Evolutionary conservation across 495 filamentous ascomycete species (phyloP), one percentile per base, ranked within the genome.

Genomic region (Bacidia rubella): DNA sequence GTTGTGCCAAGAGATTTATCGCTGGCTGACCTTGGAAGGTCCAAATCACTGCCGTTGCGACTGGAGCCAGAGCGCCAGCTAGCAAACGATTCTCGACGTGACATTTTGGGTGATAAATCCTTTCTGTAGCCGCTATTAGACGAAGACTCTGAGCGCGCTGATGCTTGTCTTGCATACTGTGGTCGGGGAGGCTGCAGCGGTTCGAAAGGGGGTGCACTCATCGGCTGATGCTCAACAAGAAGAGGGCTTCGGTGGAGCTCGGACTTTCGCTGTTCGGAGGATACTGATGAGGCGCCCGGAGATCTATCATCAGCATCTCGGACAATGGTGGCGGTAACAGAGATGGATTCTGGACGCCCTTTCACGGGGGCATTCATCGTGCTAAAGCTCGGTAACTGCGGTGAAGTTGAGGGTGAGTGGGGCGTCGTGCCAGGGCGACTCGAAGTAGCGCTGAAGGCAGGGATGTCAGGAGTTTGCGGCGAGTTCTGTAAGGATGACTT

Each of bases 311-410:
- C 64, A 32, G 73, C 65, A 47, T 86, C 80, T 24, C 85, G 76
- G 25, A 90, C 66, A 39, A 90, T 89, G 20, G 81, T 78, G 24
- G 87, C 83, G 0, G 84, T 88, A 9, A 92, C 86, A 29, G 88
- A 87, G 10, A 92, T 76, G 11, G 85, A 89, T 66, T 75, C 80
- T 46, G 77, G 74, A n/a, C 72, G 69, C 12, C 70, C 0, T 47
- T 53, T 55, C 12, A 45, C 42, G 2, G 56, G 39, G 4, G 51
- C 20, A 20, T 54, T 56, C 25, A 39, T 32, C 27, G 49, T 39
- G 26, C 35, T 53, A 3, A 50, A 44, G 11, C 29, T 51, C 21
- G 52, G 47, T 5, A 49, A 17, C 24, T 57, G 54, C 17, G 64
- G 53, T 35, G 63, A 60, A 23, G 57, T 53, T 24, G 60, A 57